Base-by-base conservation (phyloP, 495 filamentous ascomycete species). In the Aspergillus steynii region DNA sequence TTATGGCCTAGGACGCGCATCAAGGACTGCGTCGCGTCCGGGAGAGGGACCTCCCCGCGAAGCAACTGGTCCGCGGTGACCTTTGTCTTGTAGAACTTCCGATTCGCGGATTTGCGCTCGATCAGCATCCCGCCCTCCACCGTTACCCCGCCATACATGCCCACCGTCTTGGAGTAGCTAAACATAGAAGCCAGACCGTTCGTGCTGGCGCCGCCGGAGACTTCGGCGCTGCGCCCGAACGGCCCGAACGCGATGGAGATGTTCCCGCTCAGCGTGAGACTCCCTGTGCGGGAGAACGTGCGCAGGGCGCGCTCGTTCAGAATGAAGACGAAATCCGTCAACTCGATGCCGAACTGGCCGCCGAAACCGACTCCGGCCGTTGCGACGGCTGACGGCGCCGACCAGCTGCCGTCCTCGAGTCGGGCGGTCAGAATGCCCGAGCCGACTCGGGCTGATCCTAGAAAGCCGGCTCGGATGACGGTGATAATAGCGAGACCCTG, bases 271-370 rank as follows among this genome's bases (percentile, higher is more conserved):
- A 99, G 79, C 31, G 92, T 96, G 29, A 98, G 71, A 31, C 82
- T 89, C 0, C 93, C 94, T 49, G 85, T 80, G 71, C 96, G 91
- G 9, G 91, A 91, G 72, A 98, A 97, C 8, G 91, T 93, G 67
- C 87, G 88, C 51, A 99, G 94, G 12, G 94, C 92, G 34, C 86
- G 81, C 61, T 96, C 92, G 73, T 96, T 97, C 49, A 99, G 85
- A 42, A 98, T 93, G 77, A 97, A 97, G 55, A 99, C 92, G 69
- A 97, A 99, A 68, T 99, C 94, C 12, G 95, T 97, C 42, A 96
- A 77, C 74, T 99, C 95, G 72, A 95, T 89, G 34, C 95, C 95
- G 65, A 97, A 91, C 70, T 97, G 95, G 10, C 92, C 91, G 37
- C 93, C 94, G 61, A 94, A 90, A 5, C 93, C 93, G 55, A 88